Evolutionary conservation across 257 asterid genomes (phyloP).

Genomic region (Plantago elongata): DNA sequence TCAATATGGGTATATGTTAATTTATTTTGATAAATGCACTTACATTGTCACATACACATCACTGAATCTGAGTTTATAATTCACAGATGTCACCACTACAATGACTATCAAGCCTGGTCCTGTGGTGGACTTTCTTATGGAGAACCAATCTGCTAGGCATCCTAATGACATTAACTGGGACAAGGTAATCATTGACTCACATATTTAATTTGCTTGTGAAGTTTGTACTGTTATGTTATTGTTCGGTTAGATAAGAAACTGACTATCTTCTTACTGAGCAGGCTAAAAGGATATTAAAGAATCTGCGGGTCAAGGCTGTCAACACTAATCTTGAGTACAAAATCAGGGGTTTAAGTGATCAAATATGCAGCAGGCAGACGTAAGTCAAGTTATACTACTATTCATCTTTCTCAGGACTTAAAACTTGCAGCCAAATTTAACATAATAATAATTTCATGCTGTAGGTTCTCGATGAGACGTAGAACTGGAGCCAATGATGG

Average conservation of each 20-base stretch:
- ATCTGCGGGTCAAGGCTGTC: slow-evolving; percentile 38
- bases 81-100: slow-evolving; percentile 64
- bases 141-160: slow-evolving; percentile 42
- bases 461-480: slow-evolving; percentile 44
- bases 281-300: slow-evolving; percentile 62
- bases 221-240: background rate
- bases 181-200: slow-evolving; percentile 35
- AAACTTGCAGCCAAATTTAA: too few relatives aligned
- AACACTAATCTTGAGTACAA: slow-evolving; percentile 47
- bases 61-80: background rate
- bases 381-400: slow-evolving; percentile 17
- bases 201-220: background rate
- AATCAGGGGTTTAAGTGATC: slow-evolving; percentile 58
- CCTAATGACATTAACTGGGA: slow-evolving; percentile 50
- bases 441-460: background rate
- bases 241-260: background rate
- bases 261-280: slow-evolving; percentile 20
- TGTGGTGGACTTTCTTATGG: slow-evolving; percentile 46
- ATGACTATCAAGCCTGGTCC: slow-evolving; percentile 71
- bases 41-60: background rate
- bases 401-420: too few relatives aligned
- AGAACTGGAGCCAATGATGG: slow-evolving; percentile 31
- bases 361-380: slow-evolving; percentile 48
- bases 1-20: slow-evolving; percentile 44
- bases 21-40: too few relatives aligned